These are phyloP conservation scores for Aspergillus felis DNA, from an alignment of 2,329 filamentous ascomycete species.

Conservation along the genomic window DNA sequence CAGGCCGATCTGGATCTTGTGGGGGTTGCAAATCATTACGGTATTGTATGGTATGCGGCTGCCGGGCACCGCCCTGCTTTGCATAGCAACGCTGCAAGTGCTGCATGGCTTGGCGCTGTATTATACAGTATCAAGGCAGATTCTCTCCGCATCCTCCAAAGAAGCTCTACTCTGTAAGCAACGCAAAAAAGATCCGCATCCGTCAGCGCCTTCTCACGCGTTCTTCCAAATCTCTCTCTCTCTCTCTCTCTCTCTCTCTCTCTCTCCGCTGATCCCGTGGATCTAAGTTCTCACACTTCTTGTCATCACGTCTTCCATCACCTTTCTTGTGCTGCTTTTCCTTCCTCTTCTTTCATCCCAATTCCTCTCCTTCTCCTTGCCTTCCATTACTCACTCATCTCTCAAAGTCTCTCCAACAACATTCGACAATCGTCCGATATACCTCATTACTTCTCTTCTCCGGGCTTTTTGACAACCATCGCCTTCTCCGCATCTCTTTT, in stretches of 20 bases:
- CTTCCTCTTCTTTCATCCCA: constrained; percentile 9
- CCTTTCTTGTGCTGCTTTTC: constrained; percentile 9
- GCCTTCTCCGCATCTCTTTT: constrained; percentile 5
- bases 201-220: constrained; percentile 13
- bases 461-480: constrained; percentile 11
- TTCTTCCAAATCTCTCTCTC: constrained; percentile 1
- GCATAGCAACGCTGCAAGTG: constrained; percentile 1
- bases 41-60: constrained; percentile 14
- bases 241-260: not conserved
- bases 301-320: constrained; percentile 12
- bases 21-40: constrained; percentile 3
- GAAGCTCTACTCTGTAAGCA: constrained; percentile 15
- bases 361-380: constrained; percentile 10
- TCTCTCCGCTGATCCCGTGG: constrained; percentile 6
- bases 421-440: not conserved
- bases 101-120: constrained; percentile 1
- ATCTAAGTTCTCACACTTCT: constrained; percentile 12
- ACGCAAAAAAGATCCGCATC: constrained; percentile 7
- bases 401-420: too few species aligned
- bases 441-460: constrained; percentile 13
- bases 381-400: constrained; percentile 6
- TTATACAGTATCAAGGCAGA: constrained; percentile 10
- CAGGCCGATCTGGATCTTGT: constrained; percentile 16
- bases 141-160: constrained; percentile 17
- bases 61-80: not conserved